A percentile compares a stretch with the other conserved stretches of the same genome.
Evolutionary conservation across 768 basidiomycete genomes (phyloP).

Genomic region (Tephrocybe sp.): DNA sequence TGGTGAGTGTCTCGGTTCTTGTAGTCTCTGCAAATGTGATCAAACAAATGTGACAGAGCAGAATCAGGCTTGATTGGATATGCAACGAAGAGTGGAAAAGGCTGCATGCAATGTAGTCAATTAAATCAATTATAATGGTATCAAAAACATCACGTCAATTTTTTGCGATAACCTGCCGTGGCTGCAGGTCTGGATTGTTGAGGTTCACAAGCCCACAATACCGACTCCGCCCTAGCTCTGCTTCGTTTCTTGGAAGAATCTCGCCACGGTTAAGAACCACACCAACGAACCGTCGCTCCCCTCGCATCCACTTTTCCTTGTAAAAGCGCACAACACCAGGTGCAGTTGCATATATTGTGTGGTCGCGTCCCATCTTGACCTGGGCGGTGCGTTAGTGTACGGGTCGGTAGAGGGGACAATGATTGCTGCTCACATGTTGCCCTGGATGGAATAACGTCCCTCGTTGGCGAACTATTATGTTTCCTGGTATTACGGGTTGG

Average conservation of each 20-base stretch:
- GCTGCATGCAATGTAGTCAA: neutral
- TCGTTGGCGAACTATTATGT: constrained; percentile 94
- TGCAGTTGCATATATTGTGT: constrained; percentile 86
- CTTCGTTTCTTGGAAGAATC: constrained; percentile 80
- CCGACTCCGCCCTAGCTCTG: constrained; percentile 72
- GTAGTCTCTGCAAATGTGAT: neutral
- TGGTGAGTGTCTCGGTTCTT: constrained; percentile 1
- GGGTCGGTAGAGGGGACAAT: neutral
- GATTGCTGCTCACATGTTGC: constrained; percentile 66
- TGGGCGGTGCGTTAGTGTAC: constrained; percentile 27
- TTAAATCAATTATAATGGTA: constrained; percentile 9
- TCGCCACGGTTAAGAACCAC: constrained; percentile 82
- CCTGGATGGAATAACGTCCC: constrained; percentile 93
- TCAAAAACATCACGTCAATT: constrained; percentile 15
- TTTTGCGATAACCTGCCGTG: constrained; percentile 15
- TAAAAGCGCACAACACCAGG: constrained; percentile 96
- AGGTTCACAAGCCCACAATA: constrained; percentile 78
- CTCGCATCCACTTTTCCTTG: constrained; percentile 71
- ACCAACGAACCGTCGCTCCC: constrained; percentile 79
- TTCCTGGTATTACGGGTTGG: constrained; percentile 88
- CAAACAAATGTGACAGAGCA: too few relatives aligned
- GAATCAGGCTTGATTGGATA: too few relatives aligned
- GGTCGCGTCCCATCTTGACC: constrained; percentile 92
- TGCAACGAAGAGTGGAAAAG: neutral
- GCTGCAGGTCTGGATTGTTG: constrained; percentile 29